Evolutionary conservation across 2,329 filamentous ascomycete genomes (phyloP), one percentile per base, ranked within the genome.

Genomic region (Neofusicoccum cordaticola): DNA sequence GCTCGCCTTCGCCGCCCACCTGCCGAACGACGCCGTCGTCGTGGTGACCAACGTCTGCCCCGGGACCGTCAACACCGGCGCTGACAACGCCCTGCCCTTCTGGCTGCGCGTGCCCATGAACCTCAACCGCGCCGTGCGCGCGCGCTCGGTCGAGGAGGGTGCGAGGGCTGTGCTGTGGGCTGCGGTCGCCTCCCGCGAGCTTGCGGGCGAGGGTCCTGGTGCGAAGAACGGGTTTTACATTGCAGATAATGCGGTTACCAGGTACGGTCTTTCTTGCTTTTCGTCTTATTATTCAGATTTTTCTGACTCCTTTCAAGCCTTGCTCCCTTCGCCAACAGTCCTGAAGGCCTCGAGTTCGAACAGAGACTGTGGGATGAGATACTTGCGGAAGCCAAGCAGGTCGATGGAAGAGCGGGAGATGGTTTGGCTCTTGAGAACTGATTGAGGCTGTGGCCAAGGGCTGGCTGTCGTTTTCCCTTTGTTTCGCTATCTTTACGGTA

Each of bases 61-160:
- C 7, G 57, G 57, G 39, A 61, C 57, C 17, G 57, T 61, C 57
- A 27, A 45, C 17, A 61, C 57, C 9, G 41, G 39, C 41, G 57
- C 57, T n/a, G 57, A 61, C 39, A 31, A 61, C 41, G n/a, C 12
- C 31, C 57, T 61, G 17, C 57, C 57, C 4, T 61, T 61, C 44
- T 61, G 41, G 37, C 44, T 61, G 57, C 57, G 57, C 39, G 31
- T 61, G 15, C 57, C 57, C 4, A 61, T 61, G 57, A 61, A 61
- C 44, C 57, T 61, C 19, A 61, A 61, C 13, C 57, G 57, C 2
- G 44, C 41, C 11, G 7, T 47, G 17, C 57, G 57, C 2, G 57
- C 57, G 12, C 35, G 57, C 6, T 45, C 57, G 3, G 57, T 61
- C 34, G 57, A 47, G 6, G 57, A 42, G 4, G 57, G 57, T n/a